Conservation (phyloP, 1,139 yeast genomes). For the Yamadazyma mexicana region DNA sequence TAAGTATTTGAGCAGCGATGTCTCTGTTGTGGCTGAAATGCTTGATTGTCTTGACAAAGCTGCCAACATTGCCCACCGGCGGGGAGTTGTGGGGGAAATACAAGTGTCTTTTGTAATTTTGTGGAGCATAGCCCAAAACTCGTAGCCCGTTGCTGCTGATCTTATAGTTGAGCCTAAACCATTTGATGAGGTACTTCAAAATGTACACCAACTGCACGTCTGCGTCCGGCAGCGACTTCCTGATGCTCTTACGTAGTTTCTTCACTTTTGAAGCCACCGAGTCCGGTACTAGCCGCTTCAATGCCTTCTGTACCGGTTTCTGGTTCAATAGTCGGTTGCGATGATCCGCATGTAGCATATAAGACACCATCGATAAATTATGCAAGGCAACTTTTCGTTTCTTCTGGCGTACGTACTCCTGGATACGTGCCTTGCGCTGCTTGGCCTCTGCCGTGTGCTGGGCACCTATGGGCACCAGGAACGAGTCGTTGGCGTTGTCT, state of each 20-base stretch:
- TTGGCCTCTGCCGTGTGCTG: neutral
- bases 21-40: slow-evolving; percentile 37
- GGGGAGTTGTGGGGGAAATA: slow-evolving; percentile 25
- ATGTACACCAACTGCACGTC: slow-evolving; percentile 31
- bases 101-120: slow-evolving; percentile 8
- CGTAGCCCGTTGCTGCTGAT: slow-evolving; percentile 35
- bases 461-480: slow-evolving; percentile 1
- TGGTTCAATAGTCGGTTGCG: slow-evolving; percentile 27
- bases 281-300: slow-evolving; percentile 30
- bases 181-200: slow-evolving; percentile 35
- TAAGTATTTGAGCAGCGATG: slow-evolving; percentile 37
- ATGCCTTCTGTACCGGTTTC: slow-evolving; percentile 20
- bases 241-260: slow-evolving; percentile 16
- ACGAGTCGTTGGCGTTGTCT: too few species aligned
- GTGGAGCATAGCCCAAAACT: slow-evolving; percentile 28
- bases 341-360: slow-evolving; percentile 23
- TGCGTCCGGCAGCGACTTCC: slow-evolving; percentile 10
- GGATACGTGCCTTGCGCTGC: neutral
- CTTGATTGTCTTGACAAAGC: slow-evolving; percentile 23
- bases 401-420: slow-evolving; percentile 7
- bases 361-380: slow-evolving; percentile 26
- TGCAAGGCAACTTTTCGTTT: slow-evolving; percentile 21
- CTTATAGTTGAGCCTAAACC: slow-evolving; percentile 39
- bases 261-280: slow-evolving; percentile 20
- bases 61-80: slow-evolving; percentile 15